A percentile compares a stretch with the other conserved stretches of the same genome.
phyloP scores from a whole-genome alignment of 2,329 filamentous ascomycete species.

The Fusarium penzigii region DNA sequence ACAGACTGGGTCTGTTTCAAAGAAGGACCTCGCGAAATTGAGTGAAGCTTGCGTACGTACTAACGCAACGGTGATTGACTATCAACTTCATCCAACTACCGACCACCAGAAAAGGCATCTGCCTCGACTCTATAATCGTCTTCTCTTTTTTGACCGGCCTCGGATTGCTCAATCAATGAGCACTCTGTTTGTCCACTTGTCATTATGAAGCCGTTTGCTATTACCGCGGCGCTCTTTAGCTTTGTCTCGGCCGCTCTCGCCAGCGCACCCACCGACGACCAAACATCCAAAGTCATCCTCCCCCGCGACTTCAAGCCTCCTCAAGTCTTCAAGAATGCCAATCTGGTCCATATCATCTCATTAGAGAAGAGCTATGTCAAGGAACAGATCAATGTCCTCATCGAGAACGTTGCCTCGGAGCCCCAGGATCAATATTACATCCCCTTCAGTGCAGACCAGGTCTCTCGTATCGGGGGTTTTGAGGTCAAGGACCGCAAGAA shows the following conservation, averaged over 20 bases:
- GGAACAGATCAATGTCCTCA: constrained; percentile 89
- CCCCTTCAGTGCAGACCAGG: constrained; percentile 75
- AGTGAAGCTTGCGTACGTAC: neutral
- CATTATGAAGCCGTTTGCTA: constrained; percentile 45
- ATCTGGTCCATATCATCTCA: constrained; percentile 86
- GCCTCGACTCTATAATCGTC: constrained; percentile 13
- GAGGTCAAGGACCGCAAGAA: constrained; percentile 95
- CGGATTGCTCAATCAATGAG: constrained; percentile 38
- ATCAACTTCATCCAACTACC: constrained; percentile 13
- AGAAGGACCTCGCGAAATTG: neutral
- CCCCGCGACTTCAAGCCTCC: constrained; percentile 77
- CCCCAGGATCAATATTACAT: constrained; percentile 90
- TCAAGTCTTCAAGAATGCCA: constrained; percentile 90
- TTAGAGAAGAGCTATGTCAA: constrained; percentile 90
- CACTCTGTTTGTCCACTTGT: constrained; percentile 24
- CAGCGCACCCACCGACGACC: constrained; percentile 38
- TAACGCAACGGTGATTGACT: neutral
- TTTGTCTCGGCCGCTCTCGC: constrained; percentile 52
- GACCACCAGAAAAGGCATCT: constrained; percentile 10
- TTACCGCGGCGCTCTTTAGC: constrained; percentile 60
- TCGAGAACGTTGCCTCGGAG: constrained; percentile 80
- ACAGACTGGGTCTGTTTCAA: neutral
- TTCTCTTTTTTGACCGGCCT: constrained; percentile 14
- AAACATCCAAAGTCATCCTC: constrained; percentile 59
- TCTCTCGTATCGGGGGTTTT: constrained; percentile 77